Percentiles rank a stretch among this genome's conserved stretches.
Evolutionary conservation across 495 filamentous ascomycete species (phyloP).

Genomic region (Neurospora sp.): DNA sequence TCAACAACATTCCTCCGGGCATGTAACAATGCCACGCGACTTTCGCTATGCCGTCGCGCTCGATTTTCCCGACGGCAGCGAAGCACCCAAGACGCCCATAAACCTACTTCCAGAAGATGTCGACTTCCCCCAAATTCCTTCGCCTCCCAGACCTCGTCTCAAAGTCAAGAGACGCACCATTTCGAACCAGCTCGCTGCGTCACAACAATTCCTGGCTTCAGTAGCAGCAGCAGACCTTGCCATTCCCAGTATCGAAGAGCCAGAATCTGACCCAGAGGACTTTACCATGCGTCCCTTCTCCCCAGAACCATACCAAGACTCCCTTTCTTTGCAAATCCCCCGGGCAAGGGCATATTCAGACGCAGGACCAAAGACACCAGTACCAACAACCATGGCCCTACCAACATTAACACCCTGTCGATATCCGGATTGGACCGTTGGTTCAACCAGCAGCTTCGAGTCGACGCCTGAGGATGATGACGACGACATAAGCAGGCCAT

Average conservation of each 20-base stretch:
- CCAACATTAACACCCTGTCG: constrained; percentile 21
- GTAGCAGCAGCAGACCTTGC: constrained; percentile 47
- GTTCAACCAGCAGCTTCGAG: constrained; percentile 36
- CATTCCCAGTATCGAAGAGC: constrained; percentile 44
- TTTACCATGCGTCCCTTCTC: constrained; percentile 20
- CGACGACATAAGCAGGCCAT: constrained; percentile 41
- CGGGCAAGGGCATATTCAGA: not conserved
- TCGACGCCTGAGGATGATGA: constrained; percentile 36
- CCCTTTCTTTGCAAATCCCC: not conserved
- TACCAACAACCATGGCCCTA: constrained; percentile 19
- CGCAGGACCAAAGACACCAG: constrained; percentile 34
- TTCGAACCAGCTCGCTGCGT: constrained; percentile 35
- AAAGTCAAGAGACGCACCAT: constrained; percentile 37
- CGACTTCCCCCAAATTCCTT: constrained; percentile 27
- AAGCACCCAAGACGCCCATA: constrained; percentile 29
- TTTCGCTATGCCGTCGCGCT: constrained; percentile 23
- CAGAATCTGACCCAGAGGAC: constrained; percentile 20
- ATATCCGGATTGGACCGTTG: constrained; percentile 39
- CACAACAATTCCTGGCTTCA: constrained; percentile 46
- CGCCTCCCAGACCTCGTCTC: constrained; percentile 34
- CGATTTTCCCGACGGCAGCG: constrained; percentile 1
- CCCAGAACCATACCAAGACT: not conserved
- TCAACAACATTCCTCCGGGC: constrained; percentile 26
- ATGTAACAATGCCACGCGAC: constrained; percentile 30
- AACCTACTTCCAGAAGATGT: not conserved